phyloP scores from a whole-genome alignment of 331 rosid species.

The Spiraea crenata region DNA sequence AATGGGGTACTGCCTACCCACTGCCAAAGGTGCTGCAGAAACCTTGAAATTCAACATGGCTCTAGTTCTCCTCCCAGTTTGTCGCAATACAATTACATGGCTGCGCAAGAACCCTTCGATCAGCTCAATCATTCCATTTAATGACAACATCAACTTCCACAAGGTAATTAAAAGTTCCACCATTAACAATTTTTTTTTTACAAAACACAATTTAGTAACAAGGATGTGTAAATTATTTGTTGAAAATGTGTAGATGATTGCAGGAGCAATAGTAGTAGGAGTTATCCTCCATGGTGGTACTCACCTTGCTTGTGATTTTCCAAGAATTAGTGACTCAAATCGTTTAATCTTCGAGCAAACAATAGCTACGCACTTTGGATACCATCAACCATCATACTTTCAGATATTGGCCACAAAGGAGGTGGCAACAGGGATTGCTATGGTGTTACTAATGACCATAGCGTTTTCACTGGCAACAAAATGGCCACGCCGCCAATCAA shows the following conservation, averaged over 20 bases:
- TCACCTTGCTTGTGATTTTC: conserved; percentile 89
- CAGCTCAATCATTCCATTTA: conserved; percentile 62
- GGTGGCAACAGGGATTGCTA: conserved; percentile 61
- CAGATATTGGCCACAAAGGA: conserved; percentile 67
- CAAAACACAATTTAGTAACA: neutral
- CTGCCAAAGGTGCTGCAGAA: conserved; percentile 92
- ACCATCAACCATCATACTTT: conserved; percentile 66
- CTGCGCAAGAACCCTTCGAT: conserved; percentile 44
- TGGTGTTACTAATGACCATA: conserved; percentile 67
- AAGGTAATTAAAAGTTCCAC: conserved; percentile 40
- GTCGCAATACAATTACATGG: conserved; percentile 70
- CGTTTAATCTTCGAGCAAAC: conserved; percentile 54
- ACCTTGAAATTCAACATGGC: conserved; percentile 89
- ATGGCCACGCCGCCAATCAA: conserved; percentile 76
- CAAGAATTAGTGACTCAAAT: conserved; percentile 65
- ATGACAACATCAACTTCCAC: conserved; percentile 73
- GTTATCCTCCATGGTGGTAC: conserved; percentile 81
- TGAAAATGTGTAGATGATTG: conserved; percentile 46
- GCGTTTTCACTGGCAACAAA: conserved; percentile 74
- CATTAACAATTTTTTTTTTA: no score
- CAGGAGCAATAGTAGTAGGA: conserved; percentile 73
- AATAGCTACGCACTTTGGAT: conserved; percentile 54
- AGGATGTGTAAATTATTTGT: neutral
- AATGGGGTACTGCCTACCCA: conserved; percentile 80
- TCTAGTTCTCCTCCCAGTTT: conserved; percentile 66